These are phyloP conservation scores for Phaffia australis DNA, from an alignment of 768 basidiomycete species.

Conservation along the genomic window DNA sequence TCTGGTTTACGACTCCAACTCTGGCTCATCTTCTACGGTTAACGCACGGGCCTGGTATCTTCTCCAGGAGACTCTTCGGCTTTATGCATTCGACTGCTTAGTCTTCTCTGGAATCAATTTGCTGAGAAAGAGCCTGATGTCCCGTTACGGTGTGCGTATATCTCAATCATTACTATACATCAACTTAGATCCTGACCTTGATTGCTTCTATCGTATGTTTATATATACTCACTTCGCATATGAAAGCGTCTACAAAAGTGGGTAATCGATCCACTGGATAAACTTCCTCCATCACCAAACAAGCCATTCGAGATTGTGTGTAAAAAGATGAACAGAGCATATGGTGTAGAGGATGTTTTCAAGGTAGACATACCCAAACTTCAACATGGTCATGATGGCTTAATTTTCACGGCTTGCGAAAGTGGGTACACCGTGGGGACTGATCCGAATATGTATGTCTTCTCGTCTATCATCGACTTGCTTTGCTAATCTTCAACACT, in stretches of 20 bases:
- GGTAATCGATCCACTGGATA: conserved; percentile 71
- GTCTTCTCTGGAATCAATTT: conserved; percentile 76
- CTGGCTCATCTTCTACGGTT: neutral
- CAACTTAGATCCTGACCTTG: no score
- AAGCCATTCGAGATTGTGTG: conserved; percentile 56
- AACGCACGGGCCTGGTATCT: no score
- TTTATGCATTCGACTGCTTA: conserved; percentile 84
- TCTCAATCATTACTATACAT: no score
- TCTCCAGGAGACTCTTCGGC: conserved; percentile 64
- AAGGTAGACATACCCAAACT: conserved; percentile 67
- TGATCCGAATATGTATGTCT: conserved; percentile 70
- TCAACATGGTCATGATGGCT: conserved; percentile 86
- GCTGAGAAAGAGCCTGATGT: conserved; percentile 69
- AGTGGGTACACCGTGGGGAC: conserved; percentile 72
- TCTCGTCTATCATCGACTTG: conserved; percentile 3
- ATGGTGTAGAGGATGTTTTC: conserved; percentile 78
- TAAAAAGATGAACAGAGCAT: conserved; percentile 78
- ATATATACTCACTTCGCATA: no score
- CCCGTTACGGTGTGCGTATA: conserved; percentile 71
- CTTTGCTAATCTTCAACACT: neutral
- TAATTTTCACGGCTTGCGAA: conserved; percentile 88
- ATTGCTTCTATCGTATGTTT: no score
- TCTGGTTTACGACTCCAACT: neutral
- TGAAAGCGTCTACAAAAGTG: conserved; percentile 65
- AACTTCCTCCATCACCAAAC: conserved; percentile 30